Evolutionary conservation across 139 green algal species (phyloP).

Genomic region (Volvox reticuliferus): DNA sequence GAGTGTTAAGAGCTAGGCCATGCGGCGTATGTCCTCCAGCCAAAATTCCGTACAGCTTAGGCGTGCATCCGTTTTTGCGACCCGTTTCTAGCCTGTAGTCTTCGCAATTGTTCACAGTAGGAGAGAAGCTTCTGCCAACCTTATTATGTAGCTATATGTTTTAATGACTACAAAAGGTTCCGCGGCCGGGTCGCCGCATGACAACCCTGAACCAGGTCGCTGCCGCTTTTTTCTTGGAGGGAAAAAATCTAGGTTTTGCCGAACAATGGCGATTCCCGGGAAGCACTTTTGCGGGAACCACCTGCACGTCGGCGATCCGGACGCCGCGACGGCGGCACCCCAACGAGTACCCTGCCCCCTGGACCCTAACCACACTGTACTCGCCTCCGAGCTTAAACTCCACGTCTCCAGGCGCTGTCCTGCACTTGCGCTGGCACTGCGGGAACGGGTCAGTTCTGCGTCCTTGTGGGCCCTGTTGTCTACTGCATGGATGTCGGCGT

Average conservation of each 20-base stretch:
- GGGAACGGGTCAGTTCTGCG: slow-evolving; percentile 7
- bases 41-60: too few species aligned
- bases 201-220: background rate
- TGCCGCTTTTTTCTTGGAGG: slow-evolving; percentile 6
- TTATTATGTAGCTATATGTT: too few species aligned
- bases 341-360: slow-evolving; percentile 26
- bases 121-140: too few species aligned
- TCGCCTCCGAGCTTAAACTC: background rate
- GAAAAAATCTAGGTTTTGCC: background rate
- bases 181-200: background rate
- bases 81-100: too few species aligned
- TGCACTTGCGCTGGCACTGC: background rate
- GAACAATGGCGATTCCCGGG: background rate
- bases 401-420: slow-evolving; percentile 10
- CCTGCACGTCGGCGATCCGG: background rate
- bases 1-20: too few species aligned
- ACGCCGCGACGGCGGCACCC: background rate
- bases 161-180: too few species aligned
- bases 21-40: too few species aligned
- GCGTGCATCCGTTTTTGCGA: too few species aligned
- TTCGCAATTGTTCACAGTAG: too few species aligned
- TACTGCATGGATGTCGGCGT: too few species aligned
- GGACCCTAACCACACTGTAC: slow-evolving; percentile 25
- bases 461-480: too few species aligned
- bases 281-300: slow-evolving; percentile 41